phyloP scores from a whole-genome alignment of 768 basidiomycete species.

The Mycena indigotica region DNA sequence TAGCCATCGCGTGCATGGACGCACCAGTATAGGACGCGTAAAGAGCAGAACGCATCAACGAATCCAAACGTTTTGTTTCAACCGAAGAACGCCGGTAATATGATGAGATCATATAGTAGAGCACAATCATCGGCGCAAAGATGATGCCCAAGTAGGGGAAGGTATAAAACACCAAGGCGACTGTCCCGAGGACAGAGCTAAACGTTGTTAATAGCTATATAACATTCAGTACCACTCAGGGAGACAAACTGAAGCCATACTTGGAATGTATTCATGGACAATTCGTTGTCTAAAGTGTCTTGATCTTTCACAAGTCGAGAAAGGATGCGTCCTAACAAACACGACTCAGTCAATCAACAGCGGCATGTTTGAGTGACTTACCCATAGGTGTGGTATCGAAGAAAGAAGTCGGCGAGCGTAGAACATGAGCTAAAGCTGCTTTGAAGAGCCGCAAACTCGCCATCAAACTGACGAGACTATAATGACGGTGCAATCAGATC shows the following conservation, averaged over 20 bases:
- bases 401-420: conserved; percentile 65
- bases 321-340: conserved; percentile 53
- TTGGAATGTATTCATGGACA: conserved; percentile 52
- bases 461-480: conserved; percentile 39
- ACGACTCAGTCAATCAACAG: background rate
- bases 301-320: conserved; percentile 65
- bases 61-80: conserved; percentile 67
- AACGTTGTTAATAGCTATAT: conserved; percentile 50
- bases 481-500: background rate
- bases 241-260: too few species aligned
- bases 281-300: conserved; percentile 48
- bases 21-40: conserved; percentile 61
- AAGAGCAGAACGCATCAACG: conserved; percentile 57
- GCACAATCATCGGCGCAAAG: conserved; percentile 52
- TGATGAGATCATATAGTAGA: conserved; percentile 55
- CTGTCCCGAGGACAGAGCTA: conserved; percentile 52
- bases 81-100: conserved; percentile 66
- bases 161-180: conserved; percentile 64
- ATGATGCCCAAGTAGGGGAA: conserved; percentile 70
- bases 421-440: conserved; percentile 54
- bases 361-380: conserved; percentile 24
- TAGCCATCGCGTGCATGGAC: background rate
- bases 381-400: conserved; percentile 76
- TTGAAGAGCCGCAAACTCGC: conserved; percentile 57
- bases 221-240: too few species aligned